Conservation (phyloP, 305 asterid species). For the Solanum hybrid region DNA sequence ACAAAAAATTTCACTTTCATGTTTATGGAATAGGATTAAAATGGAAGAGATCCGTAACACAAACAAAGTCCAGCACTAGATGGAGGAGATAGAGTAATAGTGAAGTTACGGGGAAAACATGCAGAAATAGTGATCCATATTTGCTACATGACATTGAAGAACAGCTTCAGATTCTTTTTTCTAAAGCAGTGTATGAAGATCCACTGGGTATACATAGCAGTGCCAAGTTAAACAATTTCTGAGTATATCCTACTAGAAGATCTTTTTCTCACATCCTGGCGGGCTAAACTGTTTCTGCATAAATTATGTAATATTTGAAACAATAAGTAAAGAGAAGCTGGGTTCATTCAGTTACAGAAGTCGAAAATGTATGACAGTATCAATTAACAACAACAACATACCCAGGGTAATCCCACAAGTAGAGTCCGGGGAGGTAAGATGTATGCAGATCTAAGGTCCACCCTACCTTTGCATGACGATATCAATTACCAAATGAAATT, state of each 20-base stretch:
- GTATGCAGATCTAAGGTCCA: neutral
- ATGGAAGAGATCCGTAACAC: neutral
- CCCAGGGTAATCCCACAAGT: neutral
- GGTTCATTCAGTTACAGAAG: neutral
- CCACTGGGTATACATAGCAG: neutral
- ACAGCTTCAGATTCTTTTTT: neutral
- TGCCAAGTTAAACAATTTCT: neutral
- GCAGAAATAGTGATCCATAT: neutral
- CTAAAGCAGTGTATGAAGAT: neutral
- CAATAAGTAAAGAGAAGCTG: neutral
- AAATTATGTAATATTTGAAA: neutral
- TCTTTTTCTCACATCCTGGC: neutral
- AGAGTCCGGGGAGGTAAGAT: neutral
- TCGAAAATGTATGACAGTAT: neutral
- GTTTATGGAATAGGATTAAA: neutral
- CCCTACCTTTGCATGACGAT: neutral
- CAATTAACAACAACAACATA: neutral
- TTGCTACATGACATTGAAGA: neutral
- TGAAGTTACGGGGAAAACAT: neutral
- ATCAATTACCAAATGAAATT: neutral
- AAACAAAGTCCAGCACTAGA: neutral
- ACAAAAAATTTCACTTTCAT: neutral
- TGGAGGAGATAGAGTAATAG: neutral
- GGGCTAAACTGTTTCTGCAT: neutral
- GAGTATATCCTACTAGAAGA: neutral